Base-by-base conservation (phyloP, 805 yeast genomes). In the Starmera pachycereana region DNA sequence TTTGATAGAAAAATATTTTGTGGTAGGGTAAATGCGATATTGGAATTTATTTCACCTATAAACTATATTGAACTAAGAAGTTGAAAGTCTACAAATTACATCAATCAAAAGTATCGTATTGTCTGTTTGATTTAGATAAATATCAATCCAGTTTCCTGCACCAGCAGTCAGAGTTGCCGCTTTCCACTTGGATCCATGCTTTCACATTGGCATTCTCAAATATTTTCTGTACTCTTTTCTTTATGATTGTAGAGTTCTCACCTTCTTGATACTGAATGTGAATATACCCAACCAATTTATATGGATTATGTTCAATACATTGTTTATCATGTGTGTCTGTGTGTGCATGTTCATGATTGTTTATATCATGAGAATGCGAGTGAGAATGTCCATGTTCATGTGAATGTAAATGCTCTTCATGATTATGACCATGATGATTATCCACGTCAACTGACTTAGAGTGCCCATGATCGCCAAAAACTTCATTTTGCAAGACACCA, bases 201-300 rank as follows among this genome's bases (percentile, higher is more conserved):
- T 71, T 71, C 19, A 81, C 71, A 8, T 71, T 65, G 28, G 68
- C 66, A 25, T 55, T 53, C 36, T 61, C 65, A 41, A 85, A 72
- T 29, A 78, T 62, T 39, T 65, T 68, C 42, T 73, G 78, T 8
- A 80, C 80, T 50, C 78, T 71, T 43, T 70, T 72, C 47, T 80
- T 73, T 27, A 84, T 72, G 33, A 66, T 69, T 0, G 76, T 66
- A 8, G 76, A 66, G 54, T 77, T 81, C 42, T 83, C 89, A 2
- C 85, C 89, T 10, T 68, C 69, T 6, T 57, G 52, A 44, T 72
- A 76, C 56, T 86, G 96, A 10, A 90, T 70, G 54, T 92, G 97
- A 12, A 90, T 69, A 48, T 81, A 83, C 1, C 98, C 98, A 3
- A 78, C 68, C 18, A 83, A 57, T 22, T 63, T 61, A 6, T 33